Percentiles rank a stretch among this genome's conserved stretches.
phyloP scores from a whole-genome alignment of 768 basidiomycete genomes.

The Suillus variegatus region DNA sequence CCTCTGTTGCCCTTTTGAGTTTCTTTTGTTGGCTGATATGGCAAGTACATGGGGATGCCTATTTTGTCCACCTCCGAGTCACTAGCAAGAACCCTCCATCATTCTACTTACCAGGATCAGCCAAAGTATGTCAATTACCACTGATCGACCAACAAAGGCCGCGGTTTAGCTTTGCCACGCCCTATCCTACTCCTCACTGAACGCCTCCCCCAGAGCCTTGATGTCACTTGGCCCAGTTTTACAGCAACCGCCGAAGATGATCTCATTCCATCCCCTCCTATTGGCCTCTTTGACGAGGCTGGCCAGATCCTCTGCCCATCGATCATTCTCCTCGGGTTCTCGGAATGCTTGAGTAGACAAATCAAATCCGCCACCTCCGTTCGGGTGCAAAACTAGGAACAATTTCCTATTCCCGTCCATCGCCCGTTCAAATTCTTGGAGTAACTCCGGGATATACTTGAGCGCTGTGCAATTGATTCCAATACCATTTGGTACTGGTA shows the following conservation, averaged over 20 bases:
- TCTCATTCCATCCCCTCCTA: conserved; percentile 42
- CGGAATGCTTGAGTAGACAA: conserved; percentile 46
- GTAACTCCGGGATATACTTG: conserved; percentile 41
- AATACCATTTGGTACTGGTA: conserved; percentile 50
- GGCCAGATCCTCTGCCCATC: conserved; percentile 40
- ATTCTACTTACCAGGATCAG: background rate
- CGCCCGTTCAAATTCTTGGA: conserved; percentile 37
- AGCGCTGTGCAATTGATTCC: conserved; percentile 76
- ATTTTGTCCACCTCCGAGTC: background rate
- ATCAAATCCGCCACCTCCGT: conserved; percentile 63
- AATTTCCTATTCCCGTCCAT: conserved; percentile 29
- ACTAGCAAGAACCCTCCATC: background rate
- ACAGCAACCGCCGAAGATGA: conserved; percentile 74
- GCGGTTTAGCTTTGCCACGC: background rate
- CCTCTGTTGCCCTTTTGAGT: background rate
- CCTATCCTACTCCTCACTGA: background rate
- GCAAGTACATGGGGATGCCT: background rate
- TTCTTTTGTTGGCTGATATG: background rate
- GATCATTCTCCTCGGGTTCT: conserved; percentile 3
- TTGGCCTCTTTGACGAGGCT: conserved; percentile 23
- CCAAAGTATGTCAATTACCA: background rate
- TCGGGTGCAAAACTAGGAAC: conserved; percentile 72
- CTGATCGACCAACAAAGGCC: background rate
- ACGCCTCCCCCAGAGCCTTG: conserved; percentile 10
- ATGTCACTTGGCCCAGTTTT: conserved; percentile 59